phyloP scores from a whole-genome alignment of 805 yeast genomes.

The Alloascoidea hylecoeti region DNA sequence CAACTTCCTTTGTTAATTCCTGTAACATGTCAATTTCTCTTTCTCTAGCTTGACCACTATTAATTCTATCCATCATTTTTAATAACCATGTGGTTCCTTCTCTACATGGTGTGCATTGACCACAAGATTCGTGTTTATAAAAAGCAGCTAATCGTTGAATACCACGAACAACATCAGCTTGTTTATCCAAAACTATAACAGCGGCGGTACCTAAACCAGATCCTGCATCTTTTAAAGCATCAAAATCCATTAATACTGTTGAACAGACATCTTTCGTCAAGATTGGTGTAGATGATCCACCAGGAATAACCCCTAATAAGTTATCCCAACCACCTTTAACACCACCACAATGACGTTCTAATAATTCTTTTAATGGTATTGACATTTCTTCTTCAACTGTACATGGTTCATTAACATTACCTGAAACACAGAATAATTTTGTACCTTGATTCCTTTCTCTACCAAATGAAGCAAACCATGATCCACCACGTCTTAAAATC shows the following conservation, averaged over 20 bases:
- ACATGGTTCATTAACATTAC: constrained; percentile 87
- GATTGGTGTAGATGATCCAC: constrained; percentile 81
- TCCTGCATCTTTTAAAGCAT: constrained; percentile 72
- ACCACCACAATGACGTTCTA: constrained; percentile 87
- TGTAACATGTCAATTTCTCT: constrained; percentile 75
- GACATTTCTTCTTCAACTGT: constrained; percentile 93
- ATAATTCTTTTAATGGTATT: constrained; percentile 66
- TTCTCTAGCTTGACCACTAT: constrained; percentile 63
- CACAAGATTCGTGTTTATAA: constrained; percentile 88
- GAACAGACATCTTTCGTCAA: constrained; percentile 56
- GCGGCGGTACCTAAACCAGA: constrained; percentile 91
- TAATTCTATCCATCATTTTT: constrained; percentile 75
- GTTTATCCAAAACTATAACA: constrained; percentile 81
- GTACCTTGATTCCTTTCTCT: constrained; percentile 78
- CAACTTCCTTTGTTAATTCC: constrained; percentile 77
- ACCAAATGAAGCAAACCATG: constrained; percentile 76
- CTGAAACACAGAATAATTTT: constrained; percentile 75
- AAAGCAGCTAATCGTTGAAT: constrained; percentile 76
- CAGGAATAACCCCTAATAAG: constrained; percentile 76
- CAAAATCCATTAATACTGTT: constrained; percentile 73
- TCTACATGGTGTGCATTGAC: constrained; percentile 91
- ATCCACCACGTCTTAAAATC: constrained; percentile 78
- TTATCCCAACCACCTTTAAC: constrained; percentile 90
- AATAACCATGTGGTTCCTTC: constrained; percentile 84
- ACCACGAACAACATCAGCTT: constrained; percentile 73